A percentile compares a stretch with the other conserved stretches of the same genome.
These are phyloP conservation scores for Populus davidiana DNA, from an alignment of 345 rosid species.

Conservation along the genomic window DNA sequence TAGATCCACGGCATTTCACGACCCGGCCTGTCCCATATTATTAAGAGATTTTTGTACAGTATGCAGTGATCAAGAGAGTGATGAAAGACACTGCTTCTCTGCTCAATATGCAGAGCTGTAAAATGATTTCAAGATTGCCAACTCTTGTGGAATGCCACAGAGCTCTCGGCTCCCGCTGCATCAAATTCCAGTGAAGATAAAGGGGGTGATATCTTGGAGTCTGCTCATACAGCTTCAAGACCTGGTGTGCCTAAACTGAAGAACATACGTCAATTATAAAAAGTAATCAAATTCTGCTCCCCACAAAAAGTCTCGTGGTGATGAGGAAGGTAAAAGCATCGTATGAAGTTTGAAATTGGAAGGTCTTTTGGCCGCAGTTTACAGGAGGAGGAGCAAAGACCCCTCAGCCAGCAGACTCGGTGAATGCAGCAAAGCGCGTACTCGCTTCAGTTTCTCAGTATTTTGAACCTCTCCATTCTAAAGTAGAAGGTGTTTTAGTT, in stretches of 20 bases:
- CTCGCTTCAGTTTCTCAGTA: neutral
- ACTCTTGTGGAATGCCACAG: constrained; percentile 25
- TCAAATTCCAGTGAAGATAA: constrained; percentile 46
- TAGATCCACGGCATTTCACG: constrained; percentile 72
- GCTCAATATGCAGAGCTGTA: constrained; percentile 50
- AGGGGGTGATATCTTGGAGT: constrained; percentile 24
- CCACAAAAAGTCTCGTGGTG: constrained; percentile 37
- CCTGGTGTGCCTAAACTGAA: constrained; percentile 26
- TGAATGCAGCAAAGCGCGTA: neutral
- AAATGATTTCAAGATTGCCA: constrained; percentile 35
- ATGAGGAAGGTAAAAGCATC: constrained; percentile 10
- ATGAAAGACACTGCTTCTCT: constrained; percentile 46
- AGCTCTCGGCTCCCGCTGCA: constrained; percentile 27
- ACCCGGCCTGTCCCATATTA: constrained; percentile 71
- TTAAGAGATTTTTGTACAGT: constrained; percentile 58
- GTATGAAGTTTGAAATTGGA: no score
- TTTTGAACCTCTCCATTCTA: neutral
- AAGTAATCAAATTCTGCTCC: constrained; percentile 25
- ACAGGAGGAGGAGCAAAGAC: no score
- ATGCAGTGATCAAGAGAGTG: constrained; percentile 43
- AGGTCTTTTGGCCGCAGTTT: no score
- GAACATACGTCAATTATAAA: constrained; percentile 43
- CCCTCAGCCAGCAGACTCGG: no score
- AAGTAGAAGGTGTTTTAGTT: no score
- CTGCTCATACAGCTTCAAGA: constrained; percentile 18